Percentiles rank a stretch among this genome's conserved stretches.
phyloP scores from a whole-genome alignment of 1,284 basidiomycete species.

The Ceratobasidium sp. region DNA sequence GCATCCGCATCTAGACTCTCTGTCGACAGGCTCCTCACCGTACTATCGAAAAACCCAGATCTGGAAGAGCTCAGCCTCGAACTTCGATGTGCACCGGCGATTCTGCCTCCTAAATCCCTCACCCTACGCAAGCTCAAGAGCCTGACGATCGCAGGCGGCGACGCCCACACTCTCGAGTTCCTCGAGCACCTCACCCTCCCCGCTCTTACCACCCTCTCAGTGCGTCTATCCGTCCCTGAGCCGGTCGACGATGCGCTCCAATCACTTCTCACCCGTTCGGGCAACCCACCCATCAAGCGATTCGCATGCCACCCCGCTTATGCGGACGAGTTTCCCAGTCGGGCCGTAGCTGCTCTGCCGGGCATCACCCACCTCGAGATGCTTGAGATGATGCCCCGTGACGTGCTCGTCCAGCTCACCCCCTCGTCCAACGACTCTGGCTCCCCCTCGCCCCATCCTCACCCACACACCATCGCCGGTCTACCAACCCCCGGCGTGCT shows the following conservation, averaged over 20 bases:
- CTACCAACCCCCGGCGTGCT: constrained; percentile 14
- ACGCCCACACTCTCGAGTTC: constrained; percentile 62
- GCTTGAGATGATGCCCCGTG: constrained; percentile 39
- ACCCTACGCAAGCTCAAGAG: constrained; percentile 61
- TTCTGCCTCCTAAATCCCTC: constrained; percentile 64
- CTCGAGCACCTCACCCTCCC: constrained; percentile 68
- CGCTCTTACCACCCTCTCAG: constrained; percentile 59
- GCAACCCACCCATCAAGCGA: constrained; percentile 60
- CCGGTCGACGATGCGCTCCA: constrained; percentile 69
- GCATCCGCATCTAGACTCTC: constrained; percentile 67
- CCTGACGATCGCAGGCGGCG: constrained; percentile 69
- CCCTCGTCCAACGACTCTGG: not conserved
- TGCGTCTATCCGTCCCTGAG: constrained; percentile 68
- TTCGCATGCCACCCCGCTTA: constrained; percentile 63
- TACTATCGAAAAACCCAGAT: constrained; percentile 62
- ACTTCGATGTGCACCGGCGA: constrained; percentile 63
- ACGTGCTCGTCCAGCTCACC: constrained; percentile 34
- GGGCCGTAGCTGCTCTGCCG: constrained; percentile 27
- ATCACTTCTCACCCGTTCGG: constrained; percentile 63
- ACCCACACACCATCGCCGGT: constrained; percentile 15
- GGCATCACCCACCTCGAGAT: constrained; percentile 38
- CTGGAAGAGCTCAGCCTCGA: constrained; percentile 65
- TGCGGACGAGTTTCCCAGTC: constrained; percentile 44
- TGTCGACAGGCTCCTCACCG: constrained; percentile 68
- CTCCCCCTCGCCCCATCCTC: not conserved